Conservation (phyloP, 345 rosid species). For the Brassica cretica region DNA sequence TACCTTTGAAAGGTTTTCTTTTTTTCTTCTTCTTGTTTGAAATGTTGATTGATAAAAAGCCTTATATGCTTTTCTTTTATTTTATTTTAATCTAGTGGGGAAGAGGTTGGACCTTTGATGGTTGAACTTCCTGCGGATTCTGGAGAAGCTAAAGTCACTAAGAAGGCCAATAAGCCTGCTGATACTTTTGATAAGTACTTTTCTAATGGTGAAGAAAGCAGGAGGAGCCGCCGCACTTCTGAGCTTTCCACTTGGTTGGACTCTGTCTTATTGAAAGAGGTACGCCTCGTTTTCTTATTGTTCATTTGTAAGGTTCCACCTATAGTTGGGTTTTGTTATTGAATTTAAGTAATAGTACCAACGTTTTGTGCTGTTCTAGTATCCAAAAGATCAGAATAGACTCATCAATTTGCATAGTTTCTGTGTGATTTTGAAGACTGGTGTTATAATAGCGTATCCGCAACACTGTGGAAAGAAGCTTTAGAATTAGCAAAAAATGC, state of each 20-base stretch:
- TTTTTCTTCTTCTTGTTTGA: not conserved
- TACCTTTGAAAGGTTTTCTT: slow-evolving; percentile 55
- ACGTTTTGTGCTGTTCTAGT: not conserved
- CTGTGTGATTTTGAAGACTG: not conserved
- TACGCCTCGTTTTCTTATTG: slow-evolving; percentile 20
- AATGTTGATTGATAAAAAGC: not conserved
- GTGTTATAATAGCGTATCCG: not conserved
- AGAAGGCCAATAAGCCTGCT: slow-evolving; percentile 40
- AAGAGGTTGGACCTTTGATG: slow-evolving; percentile 63
- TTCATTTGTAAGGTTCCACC: too few relatives aligned
- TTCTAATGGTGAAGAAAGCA: slow-evolving; percentile 22
- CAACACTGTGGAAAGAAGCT: slow-evolving; percentile 23
- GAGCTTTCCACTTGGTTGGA: slow-evolving; percentile 50
- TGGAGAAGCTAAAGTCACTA: slow-evolving; percentile 28
- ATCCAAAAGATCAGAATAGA: not conserved
- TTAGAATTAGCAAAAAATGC: not conserved
- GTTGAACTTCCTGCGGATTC: slow-evolving; percentile 45
- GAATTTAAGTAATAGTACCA: not conserved
- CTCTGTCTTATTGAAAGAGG: slow-evolving; percentile 69
- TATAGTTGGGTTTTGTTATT: too few relatives aligned
- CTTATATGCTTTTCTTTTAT: not conserved
- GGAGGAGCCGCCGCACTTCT: slow-evolving; percentile 37
- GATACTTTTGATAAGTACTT: slow-evolving; percentile 37
- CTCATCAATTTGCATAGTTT: not conserved
- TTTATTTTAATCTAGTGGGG: slow-evolving; percentile 52